Percentiles rank a stretch among this genome's conserved stretches.
Evolutionary conservation across 306 rosid species (phyloP).

Genomic region (Clitoria ternatea): DNA sequence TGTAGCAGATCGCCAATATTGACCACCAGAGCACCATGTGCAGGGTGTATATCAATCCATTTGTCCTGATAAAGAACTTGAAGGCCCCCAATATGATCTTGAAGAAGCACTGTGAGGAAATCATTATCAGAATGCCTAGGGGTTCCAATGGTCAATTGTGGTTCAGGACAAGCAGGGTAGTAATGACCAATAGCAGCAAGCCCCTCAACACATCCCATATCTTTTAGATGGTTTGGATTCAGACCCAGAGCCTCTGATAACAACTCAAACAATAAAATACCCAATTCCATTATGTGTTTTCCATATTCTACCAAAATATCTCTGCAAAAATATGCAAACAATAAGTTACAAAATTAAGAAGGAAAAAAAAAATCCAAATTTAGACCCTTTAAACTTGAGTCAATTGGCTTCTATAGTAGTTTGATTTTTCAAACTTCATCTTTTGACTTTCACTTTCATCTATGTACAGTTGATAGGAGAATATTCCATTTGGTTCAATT

Average conservation of each 20-base stretch:
- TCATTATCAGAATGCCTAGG: conserved; percentile 21
- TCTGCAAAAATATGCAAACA: conserved; percentile 7
- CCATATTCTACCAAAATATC: conserved; percentile 35
- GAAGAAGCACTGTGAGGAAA: conserved; percentile 35
- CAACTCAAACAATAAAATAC: conserved; percentile 12
- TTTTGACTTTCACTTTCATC: neutral
- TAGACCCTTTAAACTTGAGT: neutral
- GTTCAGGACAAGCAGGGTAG: conserved; percentile 39
- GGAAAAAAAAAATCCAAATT: neutral
- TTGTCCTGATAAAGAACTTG: conserved; percentile 19
- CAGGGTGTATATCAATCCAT: conserved; percentile 26
- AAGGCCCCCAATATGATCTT: conserved; percentile 36
- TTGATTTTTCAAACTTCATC: neutral
- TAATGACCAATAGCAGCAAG: conserved; percentile 16
- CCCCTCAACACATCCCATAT: conserved; percentile 23
- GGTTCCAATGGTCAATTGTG: conserved; percentile 26
- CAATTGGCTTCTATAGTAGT: neutral
- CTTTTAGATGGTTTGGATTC: conserved; percentile 18
- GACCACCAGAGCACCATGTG: conserved; percentile 23
- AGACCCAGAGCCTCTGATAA: conserved; percentile 35
- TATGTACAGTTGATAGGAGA: neutral
- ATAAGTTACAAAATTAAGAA: neutral
- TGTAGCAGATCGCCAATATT: conserved; percentile 35
- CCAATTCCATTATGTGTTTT: conserved; percentile 16
- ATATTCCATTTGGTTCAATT: too few species aligned